Evolutionary conservation across 495 filamentous ascomycete species (phyloP).

Genomic region (Baudoinia panamericana): DNA sequence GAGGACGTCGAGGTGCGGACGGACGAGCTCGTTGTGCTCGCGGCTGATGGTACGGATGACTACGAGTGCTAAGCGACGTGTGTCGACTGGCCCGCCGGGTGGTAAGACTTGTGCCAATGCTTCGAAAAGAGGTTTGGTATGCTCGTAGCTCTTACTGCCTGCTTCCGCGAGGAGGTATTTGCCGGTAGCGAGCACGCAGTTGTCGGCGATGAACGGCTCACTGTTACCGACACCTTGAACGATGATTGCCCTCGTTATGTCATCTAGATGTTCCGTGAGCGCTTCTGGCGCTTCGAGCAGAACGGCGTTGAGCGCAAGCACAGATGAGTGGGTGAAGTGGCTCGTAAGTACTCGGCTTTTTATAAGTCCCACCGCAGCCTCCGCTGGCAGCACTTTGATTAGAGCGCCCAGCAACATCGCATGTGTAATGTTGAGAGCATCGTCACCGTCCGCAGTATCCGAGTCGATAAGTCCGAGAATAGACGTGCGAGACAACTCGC

Average conservation of each 20-base stretch:
- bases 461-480: constrained; percentile 79
- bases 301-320: constrained; percentile 78
- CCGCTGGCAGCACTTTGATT: constrained; percentile 62
- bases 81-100: constrained; percentile 65
- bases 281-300: constrained; percentile 62
- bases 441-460: constrained; percentile 56
- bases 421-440: constrained; percentile 70
- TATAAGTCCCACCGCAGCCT: constrained; percentile 53
- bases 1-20: constrained; percentile 64
- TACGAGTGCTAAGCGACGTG: constrained; percentile 76
- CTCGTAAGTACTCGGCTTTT: constrained; percentile 68
- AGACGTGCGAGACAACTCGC: constrained; percentile 66
- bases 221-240: constrained; percentile 68
- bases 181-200: constrained; percentile 84
- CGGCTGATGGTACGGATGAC: constrained; percentile 75
- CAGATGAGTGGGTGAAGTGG: constrained; percentile 52
- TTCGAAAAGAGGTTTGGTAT: constrained; percentile 65
- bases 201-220: constrained; percentile 68
- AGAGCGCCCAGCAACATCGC: constrained; percentile 79
- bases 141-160: constrained; percentile 47
- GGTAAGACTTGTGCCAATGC: constrained; percentile 58
- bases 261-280: constrained; percentile 49
- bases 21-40: constrained; percentile 56
- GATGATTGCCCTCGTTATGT: constrained; percentile 61
- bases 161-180: constrained; percentile 70